These are phyloP conservation scores for Suhomyces sp. DNA, from an alignment of 805 yeast species.

Conservation along the genomic window DNA sequence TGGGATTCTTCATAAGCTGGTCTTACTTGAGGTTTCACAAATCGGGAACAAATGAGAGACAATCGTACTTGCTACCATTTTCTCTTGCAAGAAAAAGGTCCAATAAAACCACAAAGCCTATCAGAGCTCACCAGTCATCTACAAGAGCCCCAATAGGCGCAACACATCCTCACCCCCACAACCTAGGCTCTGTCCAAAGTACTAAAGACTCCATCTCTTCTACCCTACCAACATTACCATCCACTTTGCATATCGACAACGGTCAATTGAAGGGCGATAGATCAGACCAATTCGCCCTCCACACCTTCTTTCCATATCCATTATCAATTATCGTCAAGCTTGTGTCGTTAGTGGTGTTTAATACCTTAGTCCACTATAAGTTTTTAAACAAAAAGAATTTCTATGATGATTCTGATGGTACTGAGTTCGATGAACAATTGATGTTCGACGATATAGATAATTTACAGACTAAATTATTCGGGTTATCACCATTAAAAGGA, in stretches of 20 bases:
- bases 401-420: conserved; percentile 18
- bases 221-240: neutral
- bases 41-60: conserved; percentile 43
- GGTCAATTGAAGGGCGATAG: conserved; percentile 23
- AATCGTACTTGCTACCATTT: conserved; percentile 42
- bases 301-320: conserved; percentile 45
- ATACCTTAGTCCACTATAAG: conserved; percentile 17
- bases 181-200: too few species aligned
- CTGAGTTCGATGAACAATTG: conserved; percentile 20
- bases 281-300: conserved; percentile 32
- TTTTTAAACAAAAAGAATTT: conserved; percentile 25
- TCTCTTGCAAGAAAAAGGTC: conserved; percentile 10
- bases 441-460: conserved; percentile 29
- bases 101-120: conserved; percentile 17
- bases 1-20: conserved; percentile 42
- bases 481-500: conserved; percentile 41
- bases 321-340: conserved; percentile 27
- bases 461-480: conserved; percentile 37
- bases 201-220: neutral
- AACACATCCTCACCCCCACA: too few species aligned
- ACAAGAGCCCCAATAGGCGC: neutral
- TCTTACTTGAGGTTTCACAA: conserved; percentile 38
- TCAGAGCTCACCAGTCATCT: conserved; percentile 2
- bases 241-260: conserved; percentile 11
- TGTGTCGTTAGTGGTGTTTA: conserved; percentile 20